Conservation (phyloP, 2,329 filamentous ascomycete species). For the Aspergillus carbonarius region DNA sequence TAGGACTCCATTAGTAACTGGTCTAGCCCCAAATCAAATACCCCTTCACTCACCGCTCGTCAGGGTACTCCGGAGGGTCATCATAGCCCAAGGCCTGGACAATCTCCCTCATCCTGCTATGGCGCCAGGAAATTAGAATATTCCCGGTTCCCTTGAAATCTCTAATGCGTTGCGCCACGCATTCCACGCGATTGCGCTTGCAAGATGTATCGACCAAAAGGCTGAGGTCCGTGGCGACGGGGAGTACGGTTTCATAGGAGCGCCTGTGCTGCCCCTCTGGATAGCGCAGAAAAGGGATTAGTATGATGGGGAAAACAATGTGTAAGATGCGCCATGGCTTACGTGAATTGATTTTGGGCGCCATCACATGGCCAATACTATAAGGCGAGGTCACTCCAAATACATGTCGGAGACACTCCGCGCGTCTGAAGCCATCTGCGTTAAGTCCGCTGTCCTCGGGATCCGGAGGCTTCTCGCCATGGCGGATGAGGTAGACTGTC, state of each 20-base stretch:
- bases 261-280: slow-evolving; percentile 19
- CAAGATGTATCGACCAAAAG: slow-evolving; percentile 29
- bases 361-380: slow-evolving; percentile 30
- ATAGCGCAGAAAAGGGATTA: neutral
- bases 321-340: neutral
- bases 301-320: neutral
- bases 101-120: slow-evolving; percentile 25
- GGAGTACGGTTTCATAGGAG: slow-evolving; percentile 25
- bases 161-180: slow-evolving; percentile 22
- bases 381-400: slow-evolving; percentile 27
- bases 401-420: slow-evolving; percentile 28
- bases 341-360: slow-evolving; percentile 26
- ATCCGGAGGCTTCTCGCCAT: slow-evolving; percentile 30
- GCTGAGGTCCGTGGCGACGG: slow-evolving; percentile 28
- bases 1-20: neutral
- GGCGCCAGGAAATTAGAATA: slow-evolving; percentile 32
- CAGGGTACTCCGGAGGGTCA: slow-evolving; percentile 25
- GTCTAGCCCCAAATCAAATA: neutral
- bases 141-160: slow-evolving; percentile 26
- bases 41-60: slow-evolving; percentile 23
- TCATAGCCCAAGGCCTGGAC: slow-evolving; percentile 21
- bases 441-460: slow-evolving; percentile 25
- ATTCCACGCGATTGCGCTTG: slow-evolving; percentile 22
- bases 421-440: slow-evolving; percentile 25
- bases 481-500: slow-evolving; percentile 32